Percentiles rank a stretch among this genome's conserved stretches.
phyloP scores from a whole-genome alignment of 805 yeast species.

The Deakozyma indianensis region DNA sequence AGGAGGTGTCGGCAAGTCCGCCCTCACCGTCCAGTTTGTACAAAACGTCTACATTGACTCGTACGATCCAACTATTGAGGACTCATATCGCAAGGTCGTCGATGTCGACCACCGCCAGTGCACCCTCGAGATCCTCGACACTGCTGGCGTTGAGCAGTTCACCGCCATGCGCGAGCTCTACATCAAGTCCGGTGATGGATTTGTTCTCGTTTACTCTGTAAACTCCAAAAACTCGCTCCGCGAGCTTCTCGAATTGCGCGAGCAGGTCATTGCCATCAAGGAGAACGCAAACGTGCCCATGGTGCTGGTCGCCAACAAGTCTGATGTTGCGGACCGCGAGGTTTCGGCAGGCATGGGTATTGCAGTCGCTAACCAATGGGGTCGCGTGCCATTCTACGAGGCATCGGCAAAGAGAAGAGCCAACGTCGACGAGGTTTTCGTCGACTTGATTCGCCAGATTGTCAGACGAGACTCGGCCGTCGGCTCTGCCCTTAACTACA shows the following conservation, averaged over 20 bases:
- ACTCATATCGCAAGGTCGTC: slow-evolving; percentile 79
- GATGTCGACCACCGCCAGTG: slow-evolving; percentile 81
- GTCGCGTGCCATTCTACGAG: slow-evolving; percentile 81
- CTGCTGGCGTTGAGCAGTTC: slow-evolving; percentile 91
- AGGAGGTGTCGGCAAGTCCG: slow-evolving; percentile 95
- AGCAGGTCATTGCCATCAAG: slow-evolving; percentile 74
- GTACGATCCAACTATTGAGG: slow-evolving; percentile 96
- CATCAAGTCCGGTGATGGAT: slow-evolving; percentile 74
- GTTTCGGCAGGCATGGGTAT: slow-evolving; percentile 72
- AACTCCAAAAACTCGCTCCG: slow-evolving; percentile 62
- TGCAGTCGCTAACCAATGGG: slow-evolving; percentile 73
- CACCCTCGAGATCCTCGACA: slow-evolving; percentile 76
- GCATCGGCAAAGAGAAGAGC: slow-evolving; percentile 84
- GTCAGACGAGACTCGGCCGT: slow-evolving; percentile 48
- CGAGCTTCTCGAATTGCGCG: slow-evolving; percentile 65
- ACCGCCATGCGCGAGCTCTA: slow-evolving; percentile 79
- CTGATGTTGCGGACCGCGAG: slow-evolving; percentile 64
- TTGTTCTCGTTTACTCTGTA: slow-evolving; percentile 72
- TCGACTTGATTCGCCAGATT: slow-evolving; percentile 79
- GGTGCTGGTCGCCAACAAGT: slow-evolving; percentile 84
- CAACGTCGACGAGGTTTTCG: slow-evolving; percentile 82
- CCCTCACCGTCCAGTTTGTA: slow-evolving; percentile 81
- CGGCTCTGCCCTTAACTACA: slow-evolving; percentile 5
- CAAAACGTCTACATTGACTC: slow-evolving; percentile 82
- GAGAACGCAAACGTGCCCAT: slow-evolving; percentile 67